Evolutionary conservation across 768 basidiomycete species (phyloP).

Genomic region (Trametes punicea): DNA sequence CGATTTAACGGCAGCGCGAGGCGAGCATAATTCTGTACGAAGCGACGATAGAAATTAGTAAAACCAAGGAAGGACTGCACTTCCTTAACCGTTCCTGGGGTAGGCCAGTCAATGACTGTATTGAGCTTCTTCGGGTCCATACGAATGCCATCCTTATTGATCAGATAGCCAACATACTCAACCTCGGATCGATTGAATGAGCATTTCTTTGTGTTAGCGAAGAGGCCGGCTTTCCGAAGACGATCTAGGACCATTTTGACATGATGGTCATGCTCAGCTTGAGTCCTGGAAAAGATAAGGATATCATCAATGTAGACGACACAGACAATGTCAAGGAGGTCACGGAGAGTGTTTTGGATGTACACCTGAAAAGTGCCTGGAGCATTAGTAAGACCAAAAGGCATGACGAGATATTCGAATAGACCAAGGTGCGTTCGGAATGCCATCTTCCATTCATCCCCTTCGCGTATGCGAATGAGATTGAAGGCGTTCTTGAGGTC

Average conservation of each 20-base stretch:
- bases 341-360: slow-evolving; percentile 15
- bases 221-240: slow-evolving; percentile 33
- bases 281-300: slow-evolving; percentile 21
- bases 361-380: slow-evolving; percentile 18
- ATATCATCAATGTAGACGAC: slow-evolving; percentile 24
- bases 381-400: slow-evolving; percentile 29
- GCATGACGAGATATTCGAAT: slow-evolving; percentile 36
- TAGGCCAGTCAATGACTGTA: slow-evolving; percentile 30
- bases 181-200: slow-evolving; percentile 36
- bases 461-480: slow-evolving; percentile 36
- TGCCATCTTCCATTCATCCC: slow-evolving; percentile 39
- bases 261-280: slow-evolving; percentile 22
- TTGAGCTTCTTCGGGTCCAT: slow-evolving; percentile 43
- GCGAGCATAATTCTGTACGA: slow-evolving; percentile 31
- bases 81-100: slow-evolving; percentile 24
- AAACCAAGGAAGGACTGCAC: no score
- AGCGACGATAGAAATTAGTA: no score
- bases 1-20: slow-evolving; percentile 18
- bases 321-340: slow-evolving; percentile 24
- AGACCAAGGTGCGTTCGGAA: slow-evolving; percentile 36
- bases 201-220: slow-evolving; percentile 32
- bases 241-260: slow-evolving; percentile 21
- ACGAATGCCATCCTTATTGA: slow-evolving; percentile 30
- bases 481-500: slow-evolving; percentile 42
- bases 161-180: slow-evolving; percentile 41